These are phyloP conservation scores for Diaporthe citriasiana DNA, from an alignment of 2,329 filamentous ascomycete genomes.

Conservation along the genomic window DNA sequence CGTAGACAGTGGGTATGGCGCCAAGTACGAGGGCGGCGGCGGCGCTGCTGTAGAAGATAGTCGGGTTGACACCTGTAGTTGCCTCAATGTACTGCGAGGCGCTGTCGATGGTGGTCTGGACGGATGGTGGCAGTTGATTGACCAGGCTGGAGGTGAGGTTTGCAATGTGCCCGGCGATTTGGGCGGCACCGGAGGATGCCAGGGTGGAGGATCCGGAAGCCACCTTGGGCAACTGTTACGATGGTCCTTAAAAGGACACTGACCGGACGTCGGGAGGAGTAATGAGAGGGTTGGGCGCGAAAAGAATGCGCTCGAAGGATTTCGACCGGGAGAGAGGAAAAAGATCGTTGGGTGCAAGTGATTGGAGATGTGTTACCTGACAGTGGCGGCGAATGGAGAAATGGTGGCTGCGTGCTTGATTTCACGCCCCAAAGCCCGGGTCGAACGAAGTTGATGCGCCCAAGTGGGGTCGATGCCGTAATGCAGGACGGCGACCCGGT, in stretches of 20 bases:
- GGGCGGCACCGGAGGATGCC: constrained; percentile 73
- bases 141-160: constrained; percentile 64
- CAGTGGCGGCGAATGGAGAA: constrained; percentile 20
- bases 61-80: constrained; percentile 64
- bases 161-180: constrained; percentile 60
- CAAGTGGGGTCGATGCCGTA: constrained; percentile 41
- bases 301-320: constrained; percentile 23
- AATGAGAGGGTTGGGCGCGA: constrained; percentile 9
- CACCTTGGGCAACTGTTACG: constrained; percentile 66
- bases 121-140: constrained; percentile 57
- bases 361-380: constrained; percentile 12
- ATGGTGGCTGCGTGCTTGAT: constrained; percentile 26
- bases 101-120: constrained; percentile 69
- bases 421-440: constrained; percentile 19
- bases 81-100: constrained; percentile 66
- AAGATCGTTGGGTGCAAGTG: constrained; percentile 4
- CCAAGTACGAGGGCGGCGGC: constrained; percentile 64
- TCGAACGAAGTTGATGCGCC: constrained; percentile 39
- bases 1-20: constrained; percentile 56
- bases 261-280: constrained; percentile 31
- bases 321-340: not conserved
- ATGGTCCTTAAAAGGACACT: constrained; percentile 58
- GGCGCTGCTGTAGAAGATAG: constrained; percentile 65
- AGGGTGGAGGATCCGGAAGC: constrained; percentile 68
- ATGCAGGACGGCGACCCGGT: constrained; percentile 32